These are phyloP conservation scores for Butyriboletus loyo DNA, from an alignment of 768 basidiomycete genomes.

Conservation along the genomic window DNA sequence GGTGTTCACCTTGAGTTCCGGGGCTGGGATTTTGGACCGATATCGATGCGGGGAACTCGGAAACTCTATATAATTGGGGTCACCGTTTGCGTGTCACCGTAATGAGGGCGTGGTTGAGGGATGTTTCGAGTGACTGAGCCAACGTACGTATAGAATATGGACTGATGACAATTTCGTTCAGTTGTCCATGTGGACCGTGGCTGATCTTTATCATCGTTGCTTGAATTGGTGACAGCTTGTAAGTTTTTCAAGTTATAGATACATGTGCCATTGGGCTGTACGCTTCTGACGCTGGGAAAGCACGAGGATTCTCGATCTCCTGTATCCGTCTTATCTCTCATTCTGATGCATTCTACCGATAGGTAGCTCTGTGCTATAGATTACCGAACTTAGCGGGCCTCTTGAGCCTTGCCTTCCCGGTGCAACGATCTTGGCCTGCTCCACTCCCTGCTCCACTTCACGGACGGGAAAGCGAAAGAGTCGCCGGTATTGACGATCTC, in stretches of 20 bases:
- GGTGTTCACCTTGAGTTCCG: not conserved
- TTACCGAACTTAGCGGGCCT: no score
- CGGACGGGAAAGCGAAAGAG: not conserved
- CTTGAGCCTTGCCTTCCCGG: constrained; percentile 5
- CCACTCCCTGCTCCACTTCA: not conserved
- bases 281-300: not conserved
- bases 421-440: constrained; percentile 4
- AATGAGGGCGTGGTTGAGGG: not conserved
- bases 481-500: constrained; percentile 5
- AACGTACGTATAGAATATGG: not conserved
- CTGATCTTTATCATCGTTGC: not conserved
- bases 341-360: constrained; percentile 3
- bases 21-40: not conserved
- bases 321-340: not conserved
- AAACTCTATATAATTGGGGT: not conserved
- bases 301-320: not conserved
- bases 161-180: not conserved
- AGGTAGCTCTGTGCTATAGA: constrained; percentile 6
- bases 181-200: constrained; percentile 1
- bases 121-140: constrained; percentile 9
- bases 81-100: not conserved
- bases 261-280: not conserved
- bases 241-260: not conserved
- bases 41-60: not conserved
- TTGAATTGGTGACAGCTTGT: not conserved